A percentile compares a stretch with the other conserved stretches of the same genome.
Evolutionary conservation across 2,329 filamentous ascomycete species (phyloP).

Genomic region (Aschersonia sp.): DNA sequence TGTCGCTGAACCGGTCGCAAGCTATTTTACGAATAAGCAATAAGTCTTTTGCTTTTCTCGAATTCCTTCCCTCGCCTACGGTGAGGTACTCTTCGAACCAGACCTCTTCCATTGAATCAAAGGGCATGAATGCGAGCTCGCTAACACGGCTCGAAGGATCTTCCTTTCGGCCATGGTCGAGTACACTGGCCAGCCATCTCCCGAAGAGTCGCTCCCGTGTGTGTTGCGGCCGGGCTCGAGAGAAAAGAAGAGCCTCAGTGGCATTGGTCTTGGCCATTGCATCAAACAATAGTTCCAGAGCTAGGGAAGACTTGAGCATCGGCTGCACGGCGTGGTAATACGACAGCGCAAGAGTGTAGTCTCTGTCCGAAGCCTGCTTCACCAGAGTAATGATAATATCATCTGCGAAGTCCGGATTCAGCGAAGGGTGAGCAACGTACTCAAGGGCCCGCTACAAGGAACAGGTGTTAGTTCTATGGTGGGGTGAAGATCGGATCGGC

Average conservation of each 20-base stretch:
- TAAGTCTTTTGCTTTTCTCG: constrained; percentile 56
- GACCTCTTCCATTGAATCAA: constrained; percentile 54
- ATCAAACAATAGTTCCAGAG: constrained; percentile 53
- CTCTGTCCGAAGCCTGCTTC: constrained; percentile 40
- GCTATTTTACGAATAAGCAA: constrained; percentile 61
- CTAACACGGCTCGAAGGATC: constrained; percentile 40
- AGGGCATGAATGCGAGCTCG: constrained; percentile 59
- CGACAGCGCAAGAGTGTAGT: constrained; percentile 54
- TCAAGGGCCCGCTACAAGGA: constrained; percentile 48
- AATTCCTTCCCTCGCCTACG: constrained; percentile 46
- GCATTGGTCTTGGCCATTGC: constrained; percentile 54
- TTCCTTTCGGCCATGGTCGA: constrained; percentile 24
- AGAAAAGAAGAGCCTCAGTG: constrained; percentile 60
- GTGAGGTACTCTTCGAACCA: constrained; percentile 62
- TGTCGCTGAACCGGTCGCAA: constrained; percentile 41
- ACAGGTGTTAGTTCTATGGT: no score
- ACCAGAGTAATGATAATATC: constrained; percentile 63
- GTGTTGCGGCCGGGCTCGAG: constrained; percentile 46
- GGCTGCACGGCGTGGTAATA: constrained; percentile 70
- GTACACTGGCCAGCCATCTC: constrained; percentile 44
- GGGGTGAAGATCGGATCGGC: no score
- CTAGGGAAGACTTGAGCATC: constrained; percentile 46
- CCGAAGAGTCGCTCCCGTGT: constrained; percentile 53
- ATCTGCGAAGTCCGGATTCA: constrained; percentile 69
- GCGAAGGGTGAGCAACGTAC: constrained; percentile 63